Percentiles rank a stretch among this genome's conserved stretches.
These are phyloP conservation scores for Chalara sp. DNA, from an alignment of 2,329 filamentous ascomycete genomes.

Conservation along the genomic window DNA sequence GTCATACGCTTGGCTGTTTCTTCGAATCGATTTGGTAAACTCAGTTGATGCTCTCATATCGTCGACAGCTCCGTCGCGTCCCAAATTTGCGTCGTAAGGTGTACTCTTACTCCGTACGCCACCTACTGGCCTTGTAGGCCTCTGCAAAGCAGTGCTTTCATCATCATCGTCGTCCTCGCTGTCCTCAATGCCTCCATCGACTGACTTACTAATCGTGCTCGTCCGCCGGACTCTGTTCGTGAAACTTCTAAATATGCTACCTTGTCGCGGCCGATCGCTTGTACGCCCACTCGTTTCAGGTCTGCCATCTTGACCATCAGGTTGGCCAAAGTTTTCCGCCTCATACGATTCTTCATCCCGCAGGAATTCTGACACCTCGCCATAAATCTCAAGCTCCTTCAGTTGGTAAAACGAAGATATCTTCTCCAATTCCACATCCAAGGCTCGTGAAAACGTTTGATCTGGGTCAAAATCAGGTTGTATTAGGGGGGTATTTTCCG, in stretches of 20 bases:
- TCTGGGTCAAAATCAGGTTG: constrained; percentile 63
- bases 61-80: constrained; percentile 25
- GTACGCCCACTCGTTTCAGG: constrained; percentile 37
- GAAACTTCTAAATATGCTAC: constrained; percentile 47
- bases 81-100: constrained; percentile 15
- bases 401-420: constrained; percentile 83
- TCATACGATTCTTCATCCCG: constrained; percentile 64
- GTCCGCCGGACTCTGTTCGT: constrained; percentile 37
- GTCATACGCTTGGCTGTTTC: constrained; percentile 62
- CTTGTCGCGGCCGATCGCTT: constrained; percentile 34
- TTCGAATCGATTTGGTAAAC: constrained; percentile 49
- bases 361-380: constrained; percentile 72
- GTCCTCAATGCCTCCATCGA: constrained; percentile 53
- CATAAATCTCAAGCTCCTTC: constrained; percentile 82
- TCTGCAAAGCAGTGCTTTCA: constrained; percentile 42
- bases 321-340: constrained; percentile 26
- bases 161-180: constrained; percentile 60
- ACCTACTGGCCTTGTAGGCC: constrained; percentile 22
- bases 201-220: constrained; percentile 36
- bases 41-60: constrained; percentile 60
- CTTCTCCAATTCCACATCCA: constrained; percentile 90
- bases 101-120: constrained; percentile 27
- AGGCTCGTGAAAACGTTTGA: constrained; percentile 68
- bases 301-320: constrained; percentile 29
- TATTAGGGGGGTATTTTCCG: constrained; percentile 82